These are phyloP conservation scores for Amaranthus palmeri DNA, from an alignment of 148 eudicot genomes.

Conservation along the genomic window DNA sequence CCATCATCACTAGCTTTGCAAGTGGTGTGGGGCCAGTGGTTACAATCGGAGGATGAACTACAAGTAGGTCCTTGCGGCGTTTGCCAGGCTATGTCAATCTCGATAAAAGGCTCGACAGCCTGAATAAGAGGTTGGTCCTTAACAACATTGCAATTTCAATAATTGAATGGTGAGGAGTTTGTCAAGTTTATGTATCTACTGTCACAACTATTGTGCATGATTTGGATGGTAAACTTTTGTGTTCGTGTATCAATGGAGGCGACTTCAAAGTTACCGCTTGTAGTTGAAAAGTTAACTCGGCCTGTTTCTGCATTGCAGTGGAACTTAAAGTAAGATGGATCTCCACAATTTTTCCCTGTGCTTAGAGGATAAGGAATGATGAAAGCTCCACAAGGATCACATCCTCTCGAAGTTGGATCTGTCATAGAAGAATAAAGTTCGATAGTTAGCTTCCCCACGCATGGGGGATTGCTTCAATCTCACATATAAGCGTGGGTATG, in stretches of 20 bases:
- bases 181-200: neutral
- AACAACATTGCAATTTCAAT: constrained; percentile 2
- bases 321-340: constrained; percentile 11
- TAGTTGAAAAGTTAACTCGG: constrained; percentile 3
- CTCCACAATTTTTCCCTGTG: constrained; percentile 13
- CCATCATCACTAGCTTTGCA: constrained; percentile 15
- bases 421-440: neutral
- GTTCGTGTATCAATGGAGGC: neutral
- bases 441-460: neutral
- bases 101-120: constrained; percentile 1
- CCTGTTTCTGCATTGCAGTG: constrained; percentile 15
- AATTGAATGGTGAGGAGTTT: neutral
- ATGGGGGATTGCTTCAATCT: neutral
- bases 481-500: no score
- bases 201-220: constrained; percentile 11
- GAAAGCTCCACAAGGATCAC: constrained; percentile 13
- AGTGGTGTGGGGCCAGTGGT: constrained; percentile 15
- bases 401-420: constrained; percentile 13
- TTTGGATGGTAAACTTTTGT: constrained; percentile 6
- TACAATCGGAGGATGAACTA: constrained; percentile 13
- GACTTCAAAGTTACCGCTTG: constrained; percentile 8
- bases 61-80: constrained; percentile 16
- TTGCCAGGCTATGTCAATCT: constrained; percentile 19
- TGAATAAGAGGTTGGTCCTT: neutral
- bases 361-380: constrained; percentile 16